Percentiles rank a stretch among this genome's conserved stretches.
Conservation (phyloP, 345 rosid genomes). For the Hibiscus mutabilis region DNA sequence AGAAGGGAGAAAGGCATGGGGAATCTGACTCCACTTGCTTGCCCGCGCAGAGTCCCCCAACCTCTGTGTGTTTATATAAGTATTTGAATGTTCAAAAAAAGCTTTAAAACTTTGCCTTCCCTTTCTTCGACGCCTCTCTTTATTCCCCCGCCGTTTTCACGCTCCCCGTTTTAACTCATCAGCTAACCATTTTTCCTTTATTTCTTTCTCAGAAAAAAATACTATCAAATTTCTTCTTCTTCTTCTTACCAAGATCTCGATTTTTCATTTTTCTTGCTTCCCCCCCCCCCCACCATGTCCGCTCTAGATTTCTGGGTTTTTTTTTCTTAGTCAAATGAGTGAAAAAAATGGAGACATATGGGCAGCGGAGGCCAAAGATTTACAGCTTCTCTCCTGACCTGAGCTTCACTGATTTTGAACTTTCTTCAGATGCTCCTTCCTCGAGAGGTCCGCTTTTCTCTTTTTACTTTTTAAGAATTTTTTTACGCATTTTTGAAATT, state of each 20-base stretch:
- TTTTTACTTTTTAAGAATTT: background rate
- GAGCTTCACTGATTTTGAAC: slow-evolving; percentile 28
- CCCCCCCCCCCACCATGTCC: slow-evolving; percentile 15
- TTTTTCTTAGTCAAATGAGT: slow-evolving; percentile 19
- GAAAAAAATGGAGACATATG: slow-evolving; percentile 43
- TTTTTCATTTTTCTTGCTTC: slow-evolving; percentile 18
- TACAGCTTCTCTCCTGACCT: slow-evolving; percentile 17
- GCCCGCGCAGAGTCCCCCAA: too few species aligned
- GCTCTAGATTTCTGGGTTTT: slow-evolving; percentile 27
- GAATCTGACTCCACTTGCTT: too few species aligned
- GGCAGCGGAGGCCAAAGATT: slow-evolving; percentile 25
- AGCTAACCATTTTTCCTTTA: background rate
- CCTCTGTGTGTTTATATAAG: too few species aligned
- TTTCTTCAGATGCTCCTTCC: slow-evolving; percentile 15
- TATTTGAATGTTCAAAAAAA: slow-evolving; percentile 65
- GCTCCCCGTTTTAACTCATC: background rate
- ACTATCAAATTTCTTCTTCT: background rate
- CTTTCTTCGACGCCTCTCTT: background rate
- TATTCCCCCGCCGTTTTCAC: background rate
- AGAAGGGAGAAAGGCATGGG: too few species aligned
- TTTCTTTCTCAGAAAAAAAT: background rate
- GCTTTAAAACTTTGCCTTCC: background rate
- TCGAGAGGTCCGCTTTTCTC: slow-evolving; percentile 29
- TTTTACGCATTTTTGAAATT: background rate
- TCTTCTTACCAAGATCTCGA: background rate